These are phyloP conservation scores for Tilletia setariae DNA, from an alignment of 1,284 basidiomycete genomes.

Conservation along the genomic window DNA sequence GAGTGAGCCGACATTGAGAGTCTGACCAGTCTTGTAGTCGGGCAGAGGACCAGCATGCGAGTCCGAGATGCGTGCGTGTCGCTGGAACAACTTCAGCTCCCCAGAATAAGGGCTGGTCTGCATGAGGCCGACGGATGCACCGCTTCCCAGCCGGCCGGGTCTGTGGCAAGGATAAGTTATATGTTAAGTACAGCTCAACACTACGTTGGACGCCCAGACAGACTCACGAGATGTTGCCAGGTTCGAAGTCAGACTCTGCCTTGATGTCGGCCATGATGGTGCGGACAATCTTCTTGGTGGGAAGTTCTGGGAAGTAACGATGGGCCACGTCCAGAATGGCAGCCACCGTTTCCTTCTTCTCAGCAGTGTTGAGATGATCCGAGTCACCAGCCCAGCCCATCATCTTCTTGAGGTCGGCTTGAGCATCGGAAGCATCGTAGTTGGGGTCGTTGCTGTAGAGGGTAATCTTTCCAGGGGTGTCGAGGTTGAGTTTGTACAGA, in stretches of 20 bases:
- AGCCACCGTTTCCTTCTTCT: slow-evolving; percentile 2
- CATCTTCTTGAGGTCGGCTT: not conserved
- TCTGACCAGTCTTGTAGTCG: slow-evolving; percentile 40
- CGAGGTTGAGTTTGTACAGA: not conserved
- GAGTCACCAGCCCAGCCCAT: slow-evolving; percentile 9
- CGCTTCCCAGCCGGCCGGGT: slow-evolving; percentile 15
- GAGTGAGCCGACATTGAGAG: slow-evolving; percentile 27
- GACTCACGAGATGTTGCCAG: slow-evolving; percentile 8
- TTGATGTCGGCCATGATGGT: slow-evolving; percentile 17
- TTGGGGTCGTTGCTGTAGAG: not conserved
- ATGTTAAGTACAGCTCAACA: too few relatives aligned
- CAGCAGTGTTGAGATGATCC: not conserved
- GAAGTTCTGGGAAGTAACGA: slow-evolving; percentile 20
- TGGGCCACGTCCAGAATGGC: slow-evolving; percentile 14
- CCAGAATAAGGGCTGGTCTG: slow-evolving; percentile 9
- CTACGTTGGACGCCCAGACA: too few relatives aligned
- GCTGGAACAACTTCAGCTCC: slow-evolving; percentile 17
- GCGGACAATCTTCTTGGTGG: not conserved
- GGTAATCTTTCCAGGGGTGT: not conserved
- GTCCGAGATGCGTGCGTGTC: not conserved
- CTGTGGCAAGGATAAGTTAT: too few relatives aligned
- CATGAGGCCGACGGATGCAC: not conserved
- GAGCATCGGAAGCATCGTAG: slow-evolving; percentile 3
- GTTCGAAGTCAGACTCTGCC: slow-evolving; percentile 15
- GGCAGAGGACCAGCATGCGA: slow-evolving; percentile 21